Evolutionary conservation across 805 yeast species (phyloP).

Genomic region (Ogataea zsoltii): DNA sequence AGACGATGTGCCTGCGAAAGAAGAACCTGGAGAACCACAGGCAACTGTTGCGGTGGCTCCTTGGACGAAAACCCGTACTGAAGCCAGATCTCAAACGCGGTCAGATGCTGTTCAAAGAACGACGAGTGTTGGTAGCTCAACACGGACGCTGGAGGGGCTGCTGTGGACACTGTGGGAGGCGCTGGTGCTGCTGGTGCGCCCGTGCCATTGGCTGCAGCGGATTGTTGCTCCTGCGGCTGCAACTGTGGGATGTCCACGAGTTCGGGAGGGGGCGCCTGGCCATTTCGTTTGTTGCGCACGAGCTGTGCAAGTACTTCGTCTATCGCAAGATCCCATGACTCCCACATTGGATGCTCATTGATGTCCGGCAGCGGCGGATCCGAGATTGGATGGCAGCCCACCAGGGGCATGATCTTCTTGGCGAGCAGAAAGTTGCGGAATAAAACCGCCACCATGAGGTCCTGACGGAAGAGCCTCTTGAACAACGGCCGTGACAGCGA

Average conservation of each 20-base stretch:
- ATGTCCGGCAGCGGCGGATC: conserved; percentile 91
- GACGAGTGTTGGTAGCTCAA: conserved; percentile 82
- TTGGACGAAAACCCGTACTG: conserved; percentile 83
- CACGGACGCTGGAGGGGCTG: conserved; percentile 5
- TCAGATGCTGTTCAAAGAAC: conserved; percentile 92
- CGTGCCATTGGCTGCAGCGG: conserved; percentile 14
- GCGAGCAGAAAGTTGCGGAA: conserved; percentile 92
- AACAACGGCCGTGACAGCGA: conserved; percentile 83
- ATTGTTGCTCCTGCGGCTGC: conserved; percentile 26
- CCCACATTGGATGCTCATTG: conserved; percentile 92
- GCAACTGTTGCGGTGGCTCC: conserved; percentile 92
- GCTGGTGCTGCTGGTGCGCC: too few relatives aligned
- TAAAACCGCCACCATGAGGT: conserved; percentile 92
- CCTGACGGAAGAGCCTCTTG: conserved; percentile 90
- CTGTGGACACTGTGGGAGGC: too few relatives aligned
- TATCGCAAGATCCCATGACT: conserved; percentile 95
- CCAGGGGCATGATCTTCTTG: conserved; percentile 88
- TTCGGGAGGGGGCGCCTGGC: conserved; percentile 23
- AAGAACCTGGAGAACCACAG: conserved; percentile 89
- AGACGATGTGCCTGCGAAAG: conserved; percentile 92
- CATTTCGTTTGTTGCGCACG: conserved; percentile 40
- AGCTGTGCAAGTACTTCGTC: conserved; percentile 86
- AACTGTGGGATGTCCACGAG: conserved; percentile 33
- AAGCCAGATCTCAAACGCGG: conserved; percentile 96
- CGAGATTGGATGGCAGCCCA: conserved; percentile 91